Conservation (phyloP, 495 filamentous ascomycete species). For the Lepraria neglecta region DNA sequence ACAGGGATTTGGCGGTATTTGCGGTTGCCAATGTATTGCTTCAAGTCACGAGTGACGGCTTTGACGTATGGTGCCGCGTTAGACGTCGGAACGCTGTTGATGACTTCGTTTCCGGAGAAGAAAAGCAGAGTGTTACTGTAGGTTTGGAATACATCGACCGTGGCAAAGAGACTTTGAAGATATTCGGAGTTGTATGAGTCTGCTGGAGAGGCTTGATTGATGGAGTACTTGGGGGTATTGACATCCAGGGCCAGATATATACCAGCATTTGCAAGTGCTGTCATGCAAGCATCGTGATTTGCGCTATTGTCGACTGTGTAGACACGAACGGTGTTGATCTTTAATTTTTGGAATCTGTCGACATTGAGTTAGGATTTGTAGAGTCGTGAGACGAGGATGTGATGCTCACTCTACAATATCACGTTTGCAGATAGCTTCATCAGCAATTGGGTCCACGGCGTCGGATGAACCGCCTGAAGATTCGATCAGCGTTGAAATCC, state of each 20-base stretch:
- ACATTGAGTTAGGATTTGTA: neutral
- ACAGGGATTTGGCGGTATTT: constrained; percentile 77
- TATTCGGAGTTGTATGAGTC: constrained; percentile 87
- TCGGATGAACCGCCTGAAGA: constrained; percentile 67
- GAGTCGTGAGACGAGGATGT: neutral
- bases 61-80: constrained; percentile 80
- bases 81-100: constrained; percentile 76
- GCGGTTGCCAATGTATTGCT: constrained; percentile 70
- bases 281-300: constrained; percentile 82
- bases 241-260: constrained; percentile 90
- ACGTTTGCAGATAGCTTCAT: constrained; percentile 62
- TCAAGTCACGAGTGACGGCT: constrained; percentile 87
- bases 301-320: constrained; percentile 87
- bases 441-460: constrained; percentile 72
- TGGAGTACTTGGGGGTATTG: constrained; percentile 70
- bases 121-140: constrained; percentile 89
- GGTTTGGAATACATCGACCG: constrained; percentile 78
- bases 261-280: constrained; percentile 67
- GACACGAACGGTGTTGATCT: constrained; percentile 85
- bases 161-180: constrained; percentile 88
- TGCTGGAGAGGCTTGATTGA: constrained; percentile 71
- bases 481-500: neutral
- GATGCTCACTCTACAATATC: constrained; percentile 58
- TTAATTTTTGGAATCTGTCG: constrained; percentile 66
- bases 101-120: constrained; percentile 96